Evolutionary conservation across 352 stramenopile species (phyloP).

Genomic region (Pythium insidiosum): DNA sequence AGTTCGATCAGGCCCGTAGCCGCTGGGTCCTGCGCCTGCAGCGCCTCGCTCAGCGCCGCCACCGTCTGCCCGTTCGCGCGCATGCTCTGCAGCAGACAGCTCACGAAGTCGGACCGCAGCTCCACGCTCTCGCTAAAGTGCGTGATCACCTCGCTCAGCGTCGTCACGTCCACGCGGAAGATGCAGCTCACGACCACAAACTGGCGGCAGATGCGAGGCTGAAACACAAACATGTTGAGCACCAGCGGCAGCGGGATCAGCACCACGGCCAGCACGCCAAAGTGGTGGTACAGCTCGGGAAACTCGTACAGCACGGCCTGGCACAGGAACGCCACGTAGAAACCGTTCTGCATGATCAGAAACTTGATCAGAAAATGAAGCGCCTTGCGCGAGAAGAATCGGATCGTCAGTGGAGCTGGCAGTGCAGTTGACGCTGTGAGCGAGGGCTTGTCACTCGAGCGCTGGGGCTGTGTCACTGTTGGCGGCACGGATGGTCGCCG

Average conservation of each 20-base stretch:
- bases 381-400: slow-evolving; percentile 10
- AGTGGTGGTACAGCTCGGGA: slow-evolving; percentile 2
- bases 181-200: slow-evolving; percentile 11
- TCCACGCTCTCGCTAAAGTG: slow-evolving; percentile 14
- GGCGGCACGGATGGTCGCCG: no score
- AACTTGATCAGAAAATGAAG: not conserved
- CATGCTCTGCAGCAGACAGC: slow-evolving; percentile 2
- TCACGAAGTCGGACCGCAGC: slow-evolving; percentile 11
- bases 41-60: slow-evolving; percentile 4
- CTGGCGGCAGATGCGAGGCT: slow-evolving; percentile 11
- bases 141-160: slow-evolving; percentile 11
- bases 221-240: slow-evolving; percentile 12
- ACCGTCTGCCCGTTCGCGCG: not conserved
- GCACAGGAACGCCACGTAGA: slow-evolving; percentile 16
- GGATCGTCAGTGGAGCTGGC: slow-evolving; percentile 5
- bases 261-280: not conserved
- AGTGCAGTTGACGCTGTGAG: not conserved
- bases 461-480: slow-evolving; percentile 3
- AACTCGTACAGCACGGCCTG: slow-evolving; percentile 12
- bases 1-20: slow-evolving; percentile 6
- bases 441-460: slow-evolving; percentile 2
- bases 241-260: slow-evolving; percentile 1
- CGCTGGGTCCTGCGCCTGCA: not conserved
- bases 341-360: slow-evolving; percentile 13
- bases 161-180: slow-evolving; percentile 8